phyloP scores from a whole-genome alignment of 2,329 filamentous ascomycete genomes.

The Orbilia brochopaga region DNA sequence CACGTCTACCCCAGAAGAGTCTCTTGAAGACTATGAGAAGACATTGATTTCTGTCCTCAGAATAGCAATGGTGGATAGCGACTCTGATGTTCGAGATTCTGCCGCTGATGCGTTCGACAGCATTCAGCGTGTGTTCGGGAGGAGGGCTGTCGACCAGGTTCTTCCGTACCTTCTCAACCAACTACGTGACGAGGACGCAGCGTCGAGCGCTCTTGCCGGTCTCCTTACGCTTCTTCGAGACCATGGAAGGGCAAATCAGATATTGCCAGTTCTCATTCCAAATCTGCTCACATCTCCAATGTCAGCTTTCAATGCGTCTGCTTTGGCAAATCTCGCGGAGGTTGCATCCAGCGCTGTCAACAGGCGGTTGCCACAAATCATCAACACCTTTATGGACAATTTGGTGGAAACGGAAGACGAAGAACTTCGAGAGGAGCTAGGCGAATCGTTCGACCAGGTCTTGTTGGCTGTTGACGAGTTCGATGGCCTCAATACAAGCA shows the following conservation, averaged over 20 bases:
- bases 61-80: conserved; percentile 85
- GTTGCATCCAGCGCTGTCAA: conserved; percentile 92
- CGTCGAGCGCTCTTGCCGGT: conserved; percentile 89
- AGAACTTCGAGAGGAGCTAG: conserved; percentile 74
- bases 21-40: conserved; percentile 92
- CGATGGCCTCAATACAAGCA: conserved; percentile 91
- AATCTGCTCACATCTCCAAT: conserved; percentile 90
- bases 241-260: conserved; percentile 90
- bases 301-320: conserved; percentile 90
- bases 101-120: conserved; percentile 97
- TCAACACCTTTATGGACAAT: conserved; percentile 93
- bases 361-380: conserved; percentile 81
- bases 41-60: conserved; percentile 92
- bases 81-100: conserved; percentile 88
- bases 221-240: conserved; percentile 93
- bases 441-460: conserved; percentile 83
- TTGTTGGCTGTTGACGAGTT: conserved; percentile 92
- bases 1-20: conserved; percentile 82
- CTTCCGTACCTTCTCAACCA: conserved; percentile 88
- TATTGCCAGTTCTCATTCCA: conserved; percentile 92
- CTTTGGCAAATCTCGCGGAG: conserved; percentile 87
- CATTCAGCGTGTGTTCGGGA: conserved; percentile 89
- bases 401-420: conserved; percentile 79
- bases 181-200: conserved; percentile 82
- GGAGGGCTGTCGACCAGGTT: conserved; percentile 92